Conservation (phyloP, 192 early-diverging fungal species). For the Coemansia sp. region DNA sequence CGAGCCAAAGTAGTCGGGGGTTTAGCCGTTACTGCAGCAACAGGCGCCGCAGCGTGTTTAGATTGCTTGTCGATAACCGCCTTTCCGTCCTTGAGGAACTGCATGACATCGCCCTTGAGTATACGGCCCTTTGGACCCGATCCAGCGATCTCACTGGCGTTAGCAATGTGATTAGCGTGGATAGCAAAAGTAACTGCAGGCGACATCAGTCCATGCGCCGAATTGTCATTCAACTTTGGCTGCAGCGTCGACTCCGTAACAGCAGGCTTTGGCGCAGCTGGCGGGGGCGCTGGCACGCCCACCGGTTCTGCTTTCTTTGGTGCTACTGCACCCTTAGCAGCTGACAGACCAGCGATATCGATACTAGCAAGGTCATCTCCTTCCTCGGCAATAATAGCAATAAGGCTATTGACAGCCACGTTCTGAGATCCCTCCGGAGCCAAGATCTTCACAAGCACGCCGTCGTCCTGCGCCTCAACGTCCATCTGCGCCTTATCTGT, state of each 20-base stretch:
- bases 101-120: constrained; percentile 76
- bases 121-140: constrained; percentile 72
- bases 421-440: constrained; percentile 64
- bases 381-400: constrained; percentile 87
- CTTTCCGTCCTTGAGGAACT: constrained; percentile 57
- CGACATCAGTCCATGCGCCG: constrained; percentile 31
- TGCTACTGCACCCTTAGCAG: background rate
- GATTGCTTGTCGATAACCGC: constrained; percentile 55
- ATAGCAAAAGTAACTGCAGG: constrained; percentile 52
- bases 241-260: constrained; percentile 24
- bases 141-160: constrained; percentile 46
- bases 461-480: constrained; percentile 98
- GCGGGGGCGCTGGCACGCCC: background rate
- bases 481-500: constrained; percentile 99
- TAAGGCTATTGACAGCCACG: constrained; percentile 72
- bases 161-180: constrained; percentile 49
- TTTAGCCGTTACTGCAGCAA: background rate
- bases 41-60: constrained; percentile 9
- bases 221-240: constrained; percentile 19
- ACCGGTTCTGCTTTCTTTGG: background rate
- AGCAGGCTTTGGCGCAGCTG: constrained; percentile 8
- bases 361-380: constrained; percentile 83
- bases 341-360: constrained; percentile 60
- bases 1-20: background rate
- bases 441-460: constrained; percentile 93